Base-by-base conservation (phyloP, 495 filamentous ascomycete species). In the Aspergillus coremiiformis region DNA sequence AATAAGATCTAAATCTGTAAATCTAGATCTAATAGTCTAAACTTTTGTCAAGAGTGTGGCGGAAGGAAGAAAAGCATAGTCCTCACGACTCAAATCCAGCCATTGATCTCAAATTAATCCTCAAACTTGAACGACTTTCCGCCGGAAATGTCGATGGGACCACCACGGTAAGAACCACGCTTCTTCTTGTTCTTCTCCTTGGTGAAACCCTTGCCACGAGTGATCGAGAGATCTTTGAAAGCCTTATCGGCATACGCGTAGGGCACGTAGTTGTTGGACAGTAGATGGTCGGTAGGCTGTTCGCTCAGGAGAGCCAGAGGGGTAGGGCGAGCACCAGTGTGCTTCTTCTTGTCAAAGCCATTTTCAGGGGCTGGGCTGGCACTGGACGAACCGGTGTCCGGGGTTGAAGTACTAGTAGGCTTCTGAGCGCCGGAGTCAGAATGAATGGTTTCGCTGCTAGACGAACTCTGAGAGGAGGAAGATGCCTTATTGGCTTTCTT, bases 101-200 rank as follows among this genome's bases (percentile, higher is more conserved):
- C 0, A 35, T 32, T 42, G 41, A 15, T 19, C 26, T n/a, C 21
- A 14, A 44, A 43, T 65, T 83, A 91, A 68, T 89, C 84, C 3
- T 92, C 86, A 72, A 95, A 95, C 75, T 92, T 94, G 70, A 92
- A 86, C 44, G 86, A 84, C 55, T 83, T 82, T 17, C 80, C 80
- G 14, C 68, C 67, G 19, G 64, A 53, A 52, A 89, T 84, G 65
- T 95, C 89, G 54, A 96, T 89, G 19, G 76, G 73, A 8, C 91
- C 91, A 11, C 90, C 91, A 48, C 84, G 80, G 74, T 95, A 95
- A 45, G 82, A 86, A 42, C 94, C 94, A 59, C 87, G 69, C 71
- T 76, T 77, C 76, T 87, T 87, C 77, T 97, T 99, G 68, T 99
- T 96, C 84, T 99, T 99, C 74, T 97, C 94, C 78, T 99, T 99